Evolutionary conservation across 164 flowering plant species (phyloP), one percentile per base, ranked within the genome.

Genomic region (Tinospora cordifolia): DNA sequence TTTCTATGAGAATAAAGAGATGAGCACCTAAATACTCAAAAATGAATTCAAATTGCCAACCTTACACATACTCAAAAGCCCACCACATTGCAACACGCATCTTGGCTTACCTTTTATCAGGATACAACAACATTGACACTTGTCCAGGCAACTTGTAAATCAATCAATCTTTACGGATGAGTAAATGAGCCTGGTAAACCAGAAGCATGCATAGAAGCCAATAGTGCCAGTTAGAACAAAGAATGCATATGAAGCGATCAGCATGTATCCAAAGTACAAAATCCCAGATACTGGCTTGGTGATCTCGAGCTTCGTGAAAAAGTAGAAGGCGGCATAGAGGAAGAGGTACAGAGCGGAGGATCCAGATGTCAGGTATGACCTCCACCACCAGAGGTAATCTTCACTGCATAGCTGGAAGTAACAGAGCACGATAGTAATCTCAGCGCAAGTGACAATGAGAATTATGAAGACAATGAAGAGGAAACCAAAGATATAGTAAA

Each of bases 361-460:
- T 40, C 89, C 89, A 2, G 87, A 82, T 0, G 89, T 84, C 13
- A 82, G 74, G 79, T 83, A 84, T 0, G 87, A 83, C 65, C 87
- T 81, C 89, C 87, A 86, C 89, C 89, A 84, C 87, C 89, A 86
- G 10, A 76, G 68, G 59, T 84, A 86, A 71, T 86, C 89, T 72
- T 86, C 89, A 21, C 86, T 84, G 78, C 89, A 86, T 36, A 84
- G 60, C 74, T 84, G 86, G 83, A 84, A 84, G 84, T 86, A 84
- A 83, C 87, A 83, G 19, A 86, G 87, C 47, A 86, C 89, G 6
- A 84, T 70, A 30, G 86, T 80, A 11, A 86, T 84, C 68, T 86
- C 89, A 0, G 87, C 87, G 51, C 89, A 86, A 2, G 87, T 84
- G 73, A 86, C 63, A 3, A 86, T 67, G 70, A 86, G 89, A 79